A percentile compares a stretch with the other conserved stretches of the same genome.
These are phyloP conservation scores for Rhytidhysteron rufulum DNA, from an alignment of 2,329 filamentous ascomycete species.

Conservation along the genomic window DNA sequence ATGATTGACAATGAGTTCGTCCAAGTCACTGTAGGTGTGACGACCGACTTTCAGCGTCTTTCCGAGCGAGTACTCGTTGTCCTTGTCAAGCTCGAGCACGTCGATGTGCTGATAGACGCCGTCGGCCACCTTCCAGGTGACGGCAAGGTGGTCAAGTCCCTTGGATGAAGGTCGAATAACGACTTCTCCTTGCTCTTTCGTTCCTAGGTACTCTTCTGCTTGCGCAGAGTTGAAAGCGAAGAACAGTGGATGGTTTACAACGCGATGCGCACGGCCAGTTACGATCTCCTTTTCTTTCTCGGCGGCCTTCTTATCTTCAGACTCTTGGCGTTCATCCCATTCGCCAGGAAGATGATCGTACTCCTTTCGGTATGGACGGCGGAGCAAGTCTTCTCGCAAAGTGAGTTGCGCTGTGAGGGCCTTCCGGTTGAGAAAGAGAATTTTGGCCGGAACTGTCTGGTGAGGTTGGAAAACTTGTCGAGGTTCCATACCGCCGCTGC, in stretches of 20 bases:
- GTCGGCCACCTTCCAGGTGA: constrained; percentile 98
- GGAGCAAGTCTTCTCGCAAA: constrained; percentile 75
- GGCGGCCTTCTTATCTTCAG: constrained; percentile 70
- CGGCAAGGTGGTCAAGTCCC: constrained; percentile 87
- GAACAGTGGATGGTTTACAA: constrained; percentile 97
- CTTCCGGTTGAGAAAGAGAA: constrained; percentile 82
- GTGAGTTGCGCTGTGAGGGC: constrained; percentile 80
- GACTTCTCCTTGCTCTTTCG: constrained; percentile 80
- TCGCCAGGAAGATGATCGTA: constrained; percentile 71
- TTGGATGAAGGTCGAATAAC: constrained; percentile 95
- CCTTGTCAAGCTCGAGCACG: constrained; percentile 93
- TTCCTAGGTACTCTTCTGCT: constrained; percentile 88
- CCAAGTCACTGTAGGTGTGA: constrained; percentile 90
- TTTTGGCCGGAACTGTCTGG: constrained; percentile 84
- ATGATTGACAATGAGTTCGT: constrained; percentile 95
- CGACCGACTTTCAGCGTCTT: constrained; percentile 81
- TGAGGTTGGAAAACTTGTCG: constrained; percentile 68
- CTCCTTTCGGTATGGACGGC: constrained; percentile 65
- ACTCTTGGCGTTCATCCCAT: constrained; percentile 84
- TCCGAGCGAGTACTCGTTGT: constrained; percentile 93
- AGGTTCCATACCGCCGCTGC: constrained; percentile 42
- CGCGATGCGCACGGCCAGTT: constrained; percentile 81
- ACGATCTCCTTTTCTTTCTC: constrained; percentile 81
- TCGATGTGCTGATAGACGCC: constrained; percentile 97
- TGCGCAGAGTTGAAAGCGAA: constrained; percentile 87